Base-by-base conservation (phyloP, 805 yeast species). In the Candida ovalis region DNA sequence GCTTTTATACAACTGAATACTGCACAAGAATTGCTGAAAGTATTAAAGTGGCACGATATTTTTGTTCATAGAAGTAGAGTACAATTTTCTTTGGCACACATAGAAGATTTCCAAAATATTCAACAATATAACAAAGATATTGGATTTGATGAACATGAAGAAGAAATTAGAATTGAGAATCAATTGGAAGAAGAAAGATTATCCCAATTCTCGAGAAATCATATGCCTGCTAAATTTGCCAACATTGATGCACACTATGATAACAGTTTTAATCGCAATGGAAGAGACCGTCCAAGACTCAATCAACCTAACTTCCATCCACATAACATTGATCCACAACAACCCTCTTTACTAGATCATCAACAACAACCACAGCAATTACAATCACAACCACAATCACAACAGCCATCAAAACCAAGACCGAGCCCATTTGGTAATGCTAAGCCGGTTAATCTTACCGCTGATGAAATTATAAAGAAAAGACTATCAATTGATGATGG, bases 381-480 rank as follows among this genome's bases (percentile, higher is more conserved):
- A 19, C 25, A 43, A 23, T 37, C 35, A 15, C 37, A 28, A 32
- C 19, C 35, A 44, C 40, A 38, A 13, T 10, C 2, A 36, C 33
- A 33, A 21, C 39, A 23, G 8, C 27, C 10, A n/a, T 17, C 38
- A 12, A 23, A 24, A 33, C 40, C 42, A 1, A 83, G 78, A 58
- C 57, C 77, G 0, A 86, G 81, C 61, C 94, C 96, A 4, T 87
- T 88, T 67, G 95, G 95, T 1, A 69, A 76, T 1, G 95, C 95
- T 1, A 84, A 80, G 63, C 94, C 95, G 1, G 88, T 86, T 19
- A 49, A 56, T 28, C 38, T 35, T 17, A 52, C 58, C 19, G 53
- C 57, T 3, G 48, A 54, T 46, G 47, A 39, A 3, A 28, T 43
- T 21, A 15, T 43, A 10, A 37, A 37, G 35, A 53, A 55, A 37